phyloP scores from a whole-genome alignment of 306 rosid species.

The apple (Malus domestica) region DNA sequence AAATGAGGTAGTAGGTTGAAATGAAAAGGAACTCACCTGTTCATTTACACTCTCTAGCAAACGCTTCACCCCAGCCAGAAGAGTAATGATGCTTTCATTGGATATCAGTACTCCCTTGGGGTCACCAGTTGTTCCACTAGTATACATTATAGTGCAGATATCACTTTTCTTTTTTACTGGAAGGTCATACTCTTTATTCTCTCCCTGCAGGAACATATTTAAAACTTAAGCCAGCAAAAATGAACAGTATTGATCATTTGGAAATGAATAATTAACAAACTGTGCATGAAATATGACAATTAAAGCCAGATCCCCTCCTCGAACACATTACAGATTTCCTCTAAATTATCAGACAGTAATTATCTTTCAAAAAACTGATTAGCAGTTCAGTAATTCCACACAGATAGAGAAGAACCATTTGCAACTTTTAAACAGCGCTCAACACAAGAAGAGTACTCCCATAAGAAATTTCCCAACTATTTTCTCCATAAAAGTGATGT shows the following conservation, averaged over 20 bases:
- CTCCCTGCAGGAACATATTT: constrained; percentile 48
- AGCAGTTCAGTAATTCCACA: not conserved
- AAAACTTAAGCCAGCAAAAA: constrained; percentile 10
- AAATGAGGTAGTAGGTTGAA: not conserved
- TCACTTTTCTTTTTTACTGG: constrained; percentile 71
- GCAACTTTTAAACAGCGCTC: not conserved
- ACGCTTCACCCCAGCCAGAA: constrained; percentile 68
- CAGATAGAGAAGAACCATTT: not conserved
- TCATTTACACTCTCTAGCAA: constrained; percentile 61
- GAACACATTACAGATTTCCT: not conserved
- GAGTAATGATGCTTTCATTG: constrained; percentile 70
- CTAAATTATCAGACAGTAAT: not conserved
- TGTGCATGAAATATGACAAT: not conserved
- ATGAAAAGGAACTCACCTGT: constrained; percentile 33
- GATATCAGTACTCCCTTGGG: constrained; percentile 95
- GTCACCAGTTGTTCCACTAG: constrained; percentile 96
- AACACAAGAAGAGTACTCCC: not conserved
- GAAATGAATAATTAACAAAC: not conserved
- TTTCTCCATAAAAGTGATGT: not conserved
- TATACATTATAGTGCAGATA: constrained; percentile 92
- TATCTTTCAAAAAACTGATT: not conserved
- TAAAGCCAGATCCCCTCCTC: not conserved
- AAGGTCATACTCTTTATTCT: constrained; percentile 55
- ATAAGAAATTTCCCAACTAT: not conserved
- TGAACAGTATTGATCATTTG: not conserved